A percentile compares a stretch with the other conserved stretches of the same genome.
These are phyloP conservation scores for Ceratocystis eucalypticola DNA, from an alignment of 2,329 filamentous ascomycete species.

Conservation along the genomic window DNA sequence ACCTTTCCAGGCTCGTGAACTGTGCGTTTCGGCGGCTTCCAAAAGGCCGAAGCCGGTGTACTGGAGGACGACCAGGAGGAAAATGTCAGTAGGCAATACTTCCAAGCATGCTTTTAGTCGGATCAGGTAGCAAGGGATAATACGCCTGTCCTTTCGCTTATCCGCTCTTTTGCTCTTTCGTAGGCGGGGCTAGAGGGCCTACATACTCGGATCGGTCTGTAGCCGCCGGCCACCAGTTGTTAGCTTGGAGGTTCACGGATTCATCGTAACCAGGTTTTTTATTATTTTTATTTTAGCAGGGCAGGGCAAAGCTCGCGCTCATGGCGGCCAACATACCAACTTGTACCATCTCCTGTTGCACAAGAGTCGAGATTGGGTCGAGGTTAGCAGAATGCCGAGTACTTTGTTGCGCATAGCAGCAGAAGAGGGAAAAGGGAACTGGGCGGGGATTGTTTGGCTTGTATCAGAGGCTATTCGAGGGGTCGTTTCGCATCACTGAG, in stretches of 20 bases:
- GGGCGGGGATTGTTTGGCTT: neutral
- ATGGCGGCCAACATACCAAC: conserved; percentile 53
- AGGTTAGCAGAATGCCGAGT: neutral
- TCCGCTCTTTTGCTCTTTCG: neutral
- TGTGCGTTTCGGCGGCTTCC: conserved; percentile 48
- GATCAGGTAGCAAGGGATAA: too few relatives aligned
- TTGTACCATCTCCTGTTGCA: conserved; percentile 89
- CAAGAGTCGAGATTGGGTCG: neutral
- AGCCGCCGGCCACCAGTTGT: neutral
- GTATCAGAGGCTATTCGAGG: neutral
- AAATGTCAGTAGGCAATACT: conserved; percentile 22
- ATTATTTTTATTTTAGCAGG: neutral
- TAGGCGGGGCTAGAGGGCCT: neutral
- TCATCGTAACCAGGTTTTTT: too few relatives aligned
- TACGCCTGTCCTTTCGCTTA: too few relatives aligned
- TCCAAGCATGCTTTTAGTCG: too few relatives aligned
- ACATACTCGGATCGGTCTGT: conserved; percentile 52
- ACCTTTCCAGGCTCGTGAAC: conserved; percentile 56
- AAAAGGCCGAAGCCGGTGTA: conserved; percentile 70
- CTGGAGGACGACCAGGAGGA: conserved; percentile 33
- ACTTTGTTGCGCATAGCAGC: neutral
- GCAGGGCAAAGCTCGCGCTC: neutral
- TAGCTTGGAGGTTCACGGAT: conserved; percentile 11
- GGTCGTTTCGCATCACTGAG: neutral
- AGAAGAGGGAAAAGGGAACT: neutral